Evolutionary conservation across 2,329 filamentous ascomycete genomes (phyloP).

Genomic region (Teratosphaeria nubilosa): DNA sequence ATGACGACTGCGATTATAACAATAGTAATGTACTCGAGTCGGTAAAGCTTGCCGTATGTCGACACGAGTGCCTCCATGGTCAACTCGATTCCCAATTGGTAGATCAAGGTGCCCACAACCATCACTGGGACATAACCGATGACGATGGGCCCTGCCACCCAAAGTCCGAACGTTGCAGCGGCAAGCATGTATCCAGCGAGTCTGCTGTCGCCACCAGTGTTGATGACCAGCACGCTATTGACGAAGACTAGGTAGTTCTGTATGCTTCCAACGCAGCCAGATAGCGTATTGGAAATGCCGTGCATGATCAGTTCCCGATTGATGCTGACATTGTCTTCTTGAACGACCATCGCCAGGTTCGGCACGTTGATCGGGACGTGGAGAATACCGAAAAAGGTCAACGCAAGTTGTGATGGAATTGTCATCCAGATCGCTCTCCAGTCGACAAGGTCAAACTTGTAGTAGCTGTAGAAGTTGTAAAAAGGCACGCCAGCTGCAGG

Average conservation of each 20-base stretch:
- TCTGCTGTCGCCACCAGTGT: conserved; percentile 78
- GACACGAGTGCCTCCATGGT: conserved; percentile 79
- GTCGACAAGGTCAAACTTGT: conserved; percentile 54
- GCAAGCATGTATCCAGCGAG: conserved; percentile 81
- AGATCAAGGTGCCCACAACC: conserved; percentile 93
- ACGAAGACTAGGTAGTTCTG: conserved; percentile 96
- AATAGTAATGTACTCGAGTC: conserved; percentile 80
- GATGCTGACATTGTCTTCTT: conserved; percentile 84
- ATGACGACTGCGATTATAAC: conserved; percentile 86
- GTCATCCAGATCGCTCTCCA: conserved; percentile 77
- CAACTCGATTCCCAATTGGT: conserved; percentile 86
- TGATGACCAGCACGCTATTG: conserved; percentile 94
- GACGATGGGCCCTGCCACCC: conserved; percentile 74
- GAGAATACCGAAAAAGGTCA: conserved; percentile 94
- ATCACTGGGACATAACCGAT: conserved; percentile 94
- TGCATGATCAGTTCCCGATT: conserved; percentile 88
- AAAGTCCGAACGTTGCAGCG: conserved; percentile 64
- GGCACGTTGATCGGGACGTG: conserved; percentile 98
- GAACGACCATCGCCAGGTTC: conserved; percentile 77
- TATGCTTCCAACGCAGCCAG: conserved; percentile 78
- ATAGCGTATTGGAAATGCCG: conserved; percentile 84
- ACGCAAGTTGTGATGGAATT: conserved; percentile 86
- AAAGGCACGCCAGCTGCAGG: conserved; percentile 80
- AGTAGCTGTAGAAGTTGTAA: conserved; percentile 96
- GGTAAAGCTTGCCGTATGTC: conserved; percentile 78